Evolutionary conservation across 768 basidiomycete species (phyloP).

Genomic region (Lactarius evosmus): DNA sequence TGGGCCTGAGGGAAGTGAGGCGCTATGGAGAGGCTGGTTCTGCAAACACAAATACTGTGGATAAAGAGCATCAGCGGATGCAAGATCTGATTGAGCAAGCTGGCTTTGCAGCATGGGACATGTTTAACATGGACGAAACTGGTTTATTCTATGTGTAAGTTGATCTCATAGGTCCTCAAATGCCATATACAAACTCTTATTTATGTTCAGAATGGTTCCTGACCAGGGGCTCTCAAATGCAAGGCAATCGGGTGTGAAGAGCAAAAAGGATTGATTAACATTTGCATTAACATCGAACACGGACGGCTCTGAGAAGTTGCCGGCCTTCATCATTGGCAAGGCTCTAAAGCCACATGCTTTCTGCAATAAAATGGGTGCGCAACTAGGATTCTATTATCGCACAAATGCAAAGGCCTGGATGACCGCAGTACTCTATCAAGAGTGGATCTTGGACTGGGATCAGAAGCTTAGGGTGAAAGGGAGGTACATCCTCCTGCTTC

Average conservation of each 20-base stretch:
- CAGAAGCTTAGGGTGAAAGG: too few relatives aligned
- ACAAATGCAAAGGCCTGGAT: too few relatives aligned
- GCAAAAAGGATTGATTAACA: neutral
- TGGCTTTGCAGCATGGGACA: neutral
- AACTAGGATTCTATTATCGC: constrained; percentile 36
- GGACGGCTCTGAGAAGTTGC: neutral
- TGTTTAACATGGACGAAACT: neutral
- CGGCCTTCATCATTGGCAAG: neutral
- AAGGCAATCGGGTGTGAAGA: too few relatives aligned
- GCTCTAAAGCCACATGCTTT: constrained; percentile 23
- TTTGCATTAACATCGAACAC: neutral
- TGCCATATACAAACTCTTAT: neutral
- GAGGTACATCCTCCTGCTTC: constrained; percentile 31
- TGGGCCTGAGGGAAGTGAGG: neutral
- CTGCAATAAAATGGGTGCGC: constrained; percentile 29
- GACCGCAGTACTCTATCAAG: too few relatives aligned
- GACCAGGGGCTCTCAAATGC: neutral
- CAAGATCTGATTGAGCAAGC: neutral
- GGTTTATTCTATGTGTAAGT: neutral
- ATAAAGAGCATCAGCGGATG: neutral
- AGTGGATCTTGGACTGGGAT: too few relatives aligned
- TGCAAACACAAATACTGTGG: neutral
- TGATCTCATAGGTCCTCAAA: neutral
- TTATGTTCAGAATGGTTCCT: neutral
- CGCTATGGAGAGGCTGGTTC: neutral